These are phyloP conservation scores for Sesbania bispinosa DNA, from an alignment of 306 rosid species.

Conservation along the genomic window DNA sequence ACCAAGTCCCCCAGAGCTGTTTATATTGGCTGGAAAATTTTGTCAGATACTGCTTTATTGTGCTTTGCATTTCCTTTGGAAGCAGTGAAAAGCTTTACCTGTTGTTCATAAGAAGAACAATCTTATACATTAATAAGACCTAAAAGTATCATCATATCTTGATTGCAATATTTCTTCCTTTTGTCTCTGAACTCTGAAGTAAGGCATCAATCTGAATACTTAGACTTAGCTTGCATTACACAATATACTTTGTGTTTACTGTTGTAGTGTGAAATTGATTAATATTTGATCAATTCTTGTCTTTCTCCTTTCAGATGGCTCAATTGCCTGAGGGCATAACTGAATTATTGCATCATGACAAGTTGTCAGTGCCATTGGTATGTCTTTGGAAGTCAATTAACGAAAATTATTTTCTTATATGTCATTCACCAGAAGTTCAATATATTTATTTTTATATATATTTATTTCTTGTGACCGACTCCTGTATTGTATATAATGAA, in stretches of 20 bases:
- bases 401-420: conserved; percentile 7
- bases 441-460: not conserved
- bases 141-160: not conserved
- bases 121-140: not conserved
- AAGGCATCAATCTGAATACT: not conserved
- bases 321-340: conserved; percentile 96
- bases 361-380: conserved; percentile 79
- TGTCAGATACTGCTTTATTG: not conserved
- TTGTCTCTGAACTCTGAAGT: conserved; percentile 14
- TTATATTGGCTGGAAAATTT: not conserved
- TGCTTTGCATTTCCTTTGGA: not conserved
- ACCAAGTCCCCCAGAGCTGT: not conserved
- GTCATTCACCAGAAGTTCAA: conserved; percentile 9
- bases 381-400: conserved; percentile 34
- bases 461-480: conserved; percentile 4
- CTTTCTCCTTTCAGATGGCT: conserved; percentile 80
- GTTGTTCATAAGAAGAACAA: not conserved
- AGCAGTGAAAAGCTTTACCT: not conserved
- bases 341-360: conserved; percentile 82
- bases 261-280: conserved; percentile 11
- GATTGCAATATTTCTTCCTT: conserved; percentile 13
- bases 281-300: conserved; percentile 23
- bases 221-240: conserved; percentile 10
- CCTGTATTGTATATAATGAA: not conserved
- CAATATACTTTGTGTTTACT: not conserved